Conservation (phyloP, 108 stramenopile genomes). For the Schizochytrium sp. region DNA sequence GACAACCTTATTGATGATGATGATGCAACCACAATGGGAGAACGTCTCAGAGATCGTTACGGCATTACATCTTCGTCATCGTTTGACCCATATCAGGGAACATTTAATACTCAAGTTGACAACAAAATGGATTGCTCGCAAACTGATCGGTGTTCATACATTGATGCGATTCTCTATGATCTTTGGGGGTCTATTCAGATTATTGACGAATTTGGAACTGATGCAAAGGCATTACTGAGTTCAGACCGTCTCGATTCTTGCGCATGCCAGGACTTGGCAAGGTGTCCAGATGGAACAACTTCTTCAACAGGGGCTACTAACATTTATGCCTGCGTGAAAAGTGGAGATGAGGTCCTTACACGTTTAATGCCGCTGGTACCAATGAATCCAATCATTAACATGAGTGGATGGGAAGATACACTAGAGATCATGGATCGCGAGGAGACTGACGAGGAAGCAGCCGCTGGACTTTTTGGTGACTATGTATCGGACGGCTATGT, state of each 20-base stretch:
- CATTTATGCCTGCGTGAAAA: constrained; percentile 75
- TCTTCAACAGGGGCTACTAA: constrained; percentile 65
- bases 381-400: constrained; percentile 69
- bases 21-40: neutral
- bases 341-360: constrained; percentile 67
- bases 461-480: neutral
- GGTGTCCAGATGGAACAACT: constrained; percentile 85
- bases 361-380: constrained; percentile 73
- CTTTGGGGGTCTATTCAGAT: constrained; percentile 76
- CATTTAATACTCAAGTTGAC: neutral
- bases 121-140: neutral
- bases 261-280: constrained; percentile 79
- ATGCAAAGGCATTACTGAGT: constrained; percentile 68
- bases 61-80: neutral
- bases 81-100: neutral
- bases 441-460: constrained; percentile 10
- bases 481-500: constrained; percentile 3
- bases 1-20: constrained; percentile 28
- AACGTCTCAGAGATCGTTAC: neutral
- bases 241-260: constrained; percentile 79
- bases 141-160: constrained; percentile 71
- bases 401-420: constrained; percentile 59
- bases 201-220: constrained; percentile 82
- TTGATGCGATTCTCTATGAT: constrained; percentile 81
- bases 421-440: neutral